A percentile compares a stretch with the other conserved stretches of the same genome.
These are phyloP conservation scores for Arctium minus DNA, from an alignment of 129 eudicot species.

Conservation along the genomic window DNA sequence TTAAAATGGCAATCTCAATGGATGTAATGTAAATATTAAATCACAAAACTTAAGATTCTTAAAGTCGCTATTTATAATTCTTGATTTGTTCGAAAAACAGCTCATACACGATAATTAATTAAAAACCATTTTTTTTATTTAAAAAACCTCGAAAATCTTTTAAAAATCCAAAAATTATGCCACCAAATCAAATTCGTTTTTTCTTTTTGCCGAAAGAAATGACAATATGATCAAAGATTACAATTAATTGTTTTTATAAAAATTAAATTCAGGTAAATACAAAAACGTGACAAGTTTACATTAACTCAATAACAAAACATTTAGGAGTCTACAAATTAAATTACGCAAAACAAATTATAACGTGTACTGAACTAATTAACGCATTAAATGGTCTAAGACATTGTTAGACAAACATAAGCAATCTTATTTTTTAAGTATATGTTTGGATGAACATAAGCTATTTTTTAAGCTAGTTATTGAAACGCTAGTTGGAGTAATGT, in stretches of 20 bases:
- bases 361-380: no score
- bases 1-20: neutral
- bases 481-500: no score
- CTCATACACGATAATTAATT: neutral
- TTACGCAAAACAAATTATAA: no score
- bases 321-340: no score
- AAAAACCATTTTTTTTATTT: neutral
- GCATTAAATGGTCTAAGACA: no score
- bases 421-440: no score
- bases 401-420: no score
- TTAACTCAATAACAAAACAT: no score
- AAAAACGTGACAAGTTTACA: neutral
- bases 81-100: neutral
- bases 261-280: neutral
- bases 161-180: neutral
- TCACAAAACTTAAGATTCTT: neutral
- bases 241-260: neutral
- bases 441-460: no score
- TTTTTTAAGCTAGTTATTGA: no score
- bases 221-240: neutral
- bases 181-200: neutral
- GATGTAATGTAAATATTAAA: neutral
- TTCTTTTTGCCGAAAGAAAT: neutral
- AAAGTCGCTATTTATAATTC: neutral
- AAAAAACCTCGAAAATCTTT: neutral